Evolutionary conservation across 2,329 filamentous ascomycete species (phyloP), one percentile per base, ranked within the genome.

Genomic region (Cercospora sp.): DNA sequence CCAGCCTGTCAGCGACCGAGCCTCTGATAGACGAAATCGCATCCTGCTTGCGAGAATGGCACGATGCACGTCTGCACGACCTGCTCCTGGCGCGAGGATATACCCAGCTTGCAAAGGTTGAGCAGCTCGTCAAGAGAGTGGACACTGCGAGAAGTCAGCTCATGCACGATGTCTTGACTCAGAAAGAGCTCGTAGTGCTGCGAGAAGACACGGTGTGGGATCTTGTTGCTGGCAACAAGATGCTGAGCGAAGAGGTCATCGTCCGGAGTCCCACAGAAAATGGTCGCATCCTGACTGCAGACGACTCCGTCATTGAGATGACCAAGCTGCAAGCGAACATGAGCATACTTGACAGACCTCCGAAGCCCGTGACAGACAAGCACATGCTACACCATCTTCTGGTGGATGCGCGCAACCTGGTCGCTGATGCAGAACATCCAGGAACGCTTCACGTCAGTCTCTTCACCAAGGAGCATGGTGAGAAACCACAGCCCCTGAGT

Each of bases 1-100:
- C 93, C 1, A 92, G 94, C 1, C 97, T 93, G 0, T 97, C 93
- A 5, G 85, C 88, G 16, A 89, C 91, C 8, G 96, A 99, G 79
- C 95, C 95, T 2, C 81, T 99, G 69, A 94, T 99, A 26, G 95
- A 99, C 80, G 95, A 99, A 80, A 98, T 99, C 74, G 94, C 95
- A 13, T 97, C 94, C 3, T 99, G 95, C 78, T 82, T 99, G 71
- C 89, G 95, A 74, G 95, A 99, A 85, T 99, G 95, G 96, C 94
- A 99, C 81, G 97, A 95, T 21, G 97, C 94, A 18, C 96, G 97
- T 77, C 85, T 99, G 16, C 96, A 99, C 81, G 93, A 97, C 78
- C 85, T 98, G 26, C 86, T 99, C 1, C 86, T 99, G 8, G 89
- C 89, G 21, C 88, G 93, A 69, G 89, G 94, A 78, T 99, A 99